Base-by-base conservation (phyloP, 78 protist genomes). In the Tieghemostelium lacteum region DNA sequence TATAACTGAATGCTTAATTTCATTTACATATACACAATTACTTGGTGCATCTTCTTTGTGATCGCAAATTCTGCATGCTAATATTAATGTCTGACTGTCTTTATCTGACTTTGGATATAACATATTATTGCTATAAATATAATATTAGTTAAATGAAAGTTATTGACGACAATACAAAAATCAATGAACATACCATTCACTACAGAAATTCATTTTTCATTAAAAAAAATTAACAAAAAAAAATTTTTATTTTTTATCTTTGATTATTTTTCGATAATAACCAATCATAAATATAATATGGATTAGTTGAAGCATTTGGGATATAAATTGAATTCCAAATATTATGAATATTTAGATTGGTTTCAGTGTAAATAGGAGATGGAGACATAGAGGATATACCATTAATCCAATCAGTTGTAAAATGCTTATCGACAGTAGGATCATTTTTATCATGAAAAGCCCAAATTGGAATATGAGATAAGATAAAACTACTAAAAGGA, bases 1-100 rank as follows among this genome's bases (percentile, higher is more conserved):
- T 52, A 64, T 58, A n/a, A 65, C 62, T 24, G 87, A 77, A 65
- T 77, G 87, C 65, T 57, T 77, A 26, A 77, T 77, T 77, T 65
- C 87, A 65, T 77, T 77, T 77, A 73, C 65, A 65, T 77, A 77
- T 65, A 77, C 87, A 77, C 87, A 77, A 31, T 49, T 49, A 36
- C 65, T 63, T n/a, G 75, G 20, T 22, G 87, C 73, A 36, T 63
- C 71, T 34, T 77, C 87, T 77, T 77, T 67, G 52, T 77, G 87
- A 65, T 77, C 87, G 29, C 87, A 77, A 52, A 77, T 77, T 69
- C 73, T 77, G 42, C 87, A 77, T 37, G 75, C 70, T 22, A 77
- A 36, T n/a, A 77, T 58, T 52, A 77, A 52, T 26, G 61, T 50
- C 17, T 28, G 63, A 26, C 65, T 77, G 3, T 33, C 75, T 52